Evolutionary conservation across 352 stramenopile genomes (phyloP).

Genomic region (Phytophthora pseudosyringae): DNA sequence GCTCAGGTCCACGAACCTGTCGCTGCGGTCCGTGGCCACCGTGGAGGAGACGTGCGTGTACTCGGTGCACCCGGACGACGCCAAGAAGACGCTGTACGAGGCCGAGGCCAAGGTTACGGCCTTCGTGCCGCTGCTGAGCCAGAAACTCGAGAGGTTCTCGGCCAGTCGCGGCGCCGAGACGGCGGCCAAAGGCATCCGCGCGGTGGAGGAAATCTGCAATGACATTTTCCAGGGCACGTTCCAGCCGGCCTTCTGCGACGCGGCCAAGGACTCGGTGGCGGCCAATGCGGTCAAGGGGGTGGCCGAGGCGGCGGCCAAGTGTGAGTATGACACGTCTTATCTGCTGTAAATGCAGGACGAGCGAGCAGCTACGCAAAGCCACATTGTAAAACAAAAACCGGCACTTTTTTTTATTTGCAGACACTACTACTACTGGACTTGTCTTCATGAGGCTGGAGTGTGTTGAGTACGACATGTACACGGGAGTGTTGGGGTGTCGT

Average conservation of each 20-base stretch:
- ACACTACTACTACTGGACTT: not conserved
- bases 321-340: too few relatives aligned
- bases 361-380: not conserved
- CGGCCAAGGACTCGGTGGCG: conserved; percentile 16
- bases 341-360: not conserved
- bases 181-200: conserved; percentile 79
- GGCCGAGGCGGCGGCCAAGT: conserved; percentile 1
- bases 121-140: conserved; percentile 81
- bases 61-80: conserved; percentile 66
- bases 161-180: conserved; percentile 76
- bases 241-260: conserved; percentile 66
- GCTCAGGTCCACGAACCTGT: conserved; percentile 86
- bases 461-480: not conserved
- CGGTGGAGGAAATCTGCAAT: conserved; percentile 82
- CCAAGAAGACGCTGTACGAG: conserved; percentile 65
- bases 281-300: conserved; percentile 7
- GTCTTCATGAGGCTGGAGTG: not conserved
- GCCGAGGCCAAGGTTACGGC: conserved; percentile 81
- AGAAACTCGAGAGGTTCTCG: conserved; percentile 86
- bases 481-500: conserved; percentile 1
- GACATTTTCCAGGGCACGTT: conserved; percentile 90
- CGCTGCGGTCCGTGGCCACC: conserved; percentile 75
- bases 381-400: not conserved
- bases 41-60: conserved; percentile 89
- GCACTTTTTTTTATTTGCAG: conserved; percentile 32